Evolutionary conservation across 2,329 filamentous ascomycete species (phyloP).

Genomic region (Davidsoniella virescens): DNA sequence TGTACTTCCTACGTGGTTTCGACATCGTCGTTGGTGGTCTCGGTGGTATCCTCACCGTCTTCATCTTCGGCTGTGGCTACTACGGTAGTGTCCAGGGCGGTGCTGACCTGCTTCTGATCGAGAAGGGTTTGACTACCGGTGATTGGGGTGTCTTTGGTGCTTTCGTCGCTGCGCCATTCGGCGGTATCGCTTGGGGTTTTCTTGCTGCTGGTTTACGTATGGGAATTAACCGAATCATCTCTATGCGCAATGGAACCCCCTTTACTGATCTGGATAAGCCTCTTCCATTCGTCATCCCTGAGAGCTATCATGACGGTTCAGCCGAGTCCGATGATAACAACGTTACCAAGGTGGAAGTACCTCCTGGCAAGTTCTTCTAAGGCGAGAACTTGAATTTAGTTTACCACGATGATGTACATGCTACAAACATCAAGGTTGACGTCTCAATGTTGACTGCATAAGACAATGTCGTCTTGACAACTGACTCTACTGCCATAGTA

Average conservation of each 20-base stretch:
- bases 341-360: conserved; percentile 18
- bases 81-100: conserved; percentile 50
- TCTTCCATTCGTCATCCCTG: neutral
- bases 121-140: conserved; percentile 56
- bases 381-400: conserved; percentile 1
- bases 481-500: too few species aligned
- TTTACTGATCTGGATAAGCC: conserved; percentile 38
- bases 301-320: neutral
- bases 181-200: conserved; percentile 55
- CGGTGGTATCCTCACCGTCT: conserved; percentile 63
- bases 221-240: conserved; percentile 36
- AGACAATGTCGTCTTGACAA: too few species aligned
- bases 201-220: conserved; percentile 46
- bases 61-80: conserved; percentile 67
- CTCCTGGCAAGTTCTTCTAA: conserved; percentile 38
- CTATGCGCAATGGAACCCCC: conserved; percentile 39
- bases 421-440: too few species aligned
- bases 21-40: conserved; percentile 66
- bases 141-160: conserved; percentile 76
- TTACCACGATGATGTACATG: too few species aligned
- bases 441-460: too few species aligned
- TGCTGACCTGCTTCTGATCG: conserved; percentile 51
- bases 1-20: conserved; percentile 66
- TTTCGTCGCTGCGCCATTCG: conserved; percentile 64
- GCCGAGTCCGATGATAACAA: neutral